These are phyloP conservation scores for Prunella vulgaris DNA, from an alignment of 257 asterid species.

Conservation along the genomic window DNA sequence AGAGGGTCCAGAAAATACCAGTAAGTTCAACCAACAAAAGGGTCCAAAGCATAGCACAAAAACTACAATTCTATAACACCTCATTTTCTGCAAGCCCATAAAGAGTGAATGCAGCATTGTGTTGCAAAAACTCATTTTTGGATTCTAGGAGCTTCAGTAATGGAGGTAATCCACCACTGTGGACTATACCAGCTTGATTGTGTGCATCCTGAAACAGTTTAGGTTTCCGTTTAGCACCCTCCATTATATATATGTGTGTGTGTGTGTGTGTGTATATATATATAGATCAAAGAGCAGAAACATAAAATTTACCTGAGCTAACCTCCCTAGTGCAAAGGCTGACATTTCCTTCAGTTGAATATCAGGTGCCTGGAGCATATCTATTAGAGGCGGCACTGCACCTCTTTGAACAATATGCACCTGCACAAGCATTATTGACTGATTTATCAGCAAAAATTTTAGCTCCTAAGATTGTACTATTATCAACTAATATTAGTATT, in stretches of 20 bases:
- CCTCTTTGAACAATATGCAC: constrained; percentile 99
- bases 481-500: neutral
- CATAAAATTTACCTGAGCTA: constrained; percentile 76
- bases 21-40: neutral
- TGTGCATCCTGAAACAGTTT: constrained; percentile 63
- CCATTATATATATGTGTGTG: neutral
- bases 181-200: constrained; percentile 98
- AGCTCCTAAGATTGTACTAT: neutral
- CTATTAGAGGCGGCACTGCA: constrained; percentile 89
- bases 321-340: constrained; percentile 96
- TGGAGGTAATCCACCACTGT: constrained; percentile 80
- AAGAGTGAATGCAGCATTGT: constrained; percentile 98
- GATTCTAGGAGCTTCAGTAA: constrained; percentile 88
- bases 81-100: constrained; percentile 99
- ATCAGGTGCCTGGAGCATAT: constrained; percentile 91
- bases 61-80: constrained; percentile 35
- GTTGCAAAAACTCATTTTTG: constrained; percentile 91
- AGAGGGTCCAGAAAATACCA: neutral
- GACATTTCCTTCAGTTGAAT: constrained; percentile 97
- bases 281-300: neutral
- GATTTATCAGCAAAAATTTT: neutral
- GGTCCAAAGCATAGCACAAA: neutral
- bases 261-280: neutral
- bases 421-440: constrained; percentile 33
- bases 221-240: neutral